Base-by-base conservation (phyloP, 148 eudicot species). In the Rhododendron vialii region DNA sequence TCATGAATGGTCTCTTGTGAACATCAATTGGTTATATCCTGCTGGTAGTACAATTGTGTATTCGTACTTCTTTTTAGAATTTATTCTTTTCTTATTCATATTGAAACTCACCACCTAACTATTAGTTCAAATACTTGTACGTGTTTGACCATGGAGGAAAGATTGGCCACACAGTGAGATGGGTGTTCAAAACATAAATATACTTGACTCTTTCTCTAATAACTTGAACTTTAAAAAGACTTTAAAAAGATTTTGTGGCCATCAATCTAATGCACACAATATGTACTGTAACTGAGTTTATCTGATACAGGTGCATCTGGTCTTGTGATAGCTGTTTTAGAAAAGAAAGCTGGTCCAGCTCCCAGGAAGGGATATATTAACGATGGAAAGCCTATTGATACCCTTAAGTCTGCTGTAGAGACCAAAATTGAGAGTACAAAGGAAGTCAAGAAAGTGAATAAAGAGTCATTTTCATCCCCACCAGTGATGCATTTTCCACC, bases 401-500 rank as follows among this genome's bases (percentile, higher is more conserved):
- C 59, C 82, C 82, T n/a, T 79, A 48, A 47, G 55, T 57, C 30
- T 79, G 55, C 20, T 48, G 82, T 43, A 24, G 55, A 45, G 26
- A 78, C 48, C 48, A 26, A 47, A 78, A 41, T 22, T 78, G 48
- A 4, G n/a, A 17, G 53, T 43, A 24, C 14, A 78, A 78, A 24
- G 55, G 81, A 41, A n/a, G 28, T 7, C 41, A 38, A 38, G 41
- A 38, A 38, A 38, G 41, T 48, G 18, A 43, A 22, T 79, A 79
- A 79, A 11, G 57, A 13, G 82, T 79, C 59, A 13, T 79, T 11
- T n/a, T 28, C 82, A 79, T 79, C 57, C 51, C n/a, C 82, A 79
- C 41, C 5, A 38, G 41, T 38, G 41, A 38, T 38, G 41, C 41
- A 38, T 38, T 38, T 38, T 38, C 82, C 59, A n/a, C 51, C 35